phyloP scores from a whole-genome alignment of 192 early-diverging fungal genomes.

The Thamnidium elegans region DNA sequence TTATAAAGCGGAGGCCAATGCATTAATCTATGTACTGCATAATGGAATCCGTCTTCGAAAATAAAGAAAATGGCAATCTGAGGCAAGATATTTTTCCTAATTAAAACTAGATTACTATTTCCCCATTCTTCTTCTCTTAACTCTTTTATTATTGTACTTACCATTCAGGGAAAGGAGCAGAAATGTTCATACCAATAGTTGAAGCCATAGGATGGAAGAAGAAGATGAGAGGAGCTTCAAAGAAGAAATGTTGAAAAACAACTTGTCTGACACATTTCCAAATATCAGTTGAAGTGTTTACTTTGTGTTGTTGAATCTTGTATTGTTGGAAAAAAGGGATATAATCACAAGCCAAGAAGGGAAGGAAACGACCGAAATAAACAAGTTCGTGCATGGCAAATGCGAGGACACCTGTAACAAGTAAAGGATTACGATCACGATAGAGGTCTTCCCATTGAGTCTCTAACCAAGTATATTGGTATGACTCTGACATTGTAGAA shows the following conservation, averaged over 20 bases:
- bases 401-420: slow-evolving; percentile 69
- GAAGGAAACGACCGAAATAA: slow-evolving; percentile 90
- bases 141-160: slow-evolving; percentile 25
- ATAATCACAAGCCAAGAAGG: slow-evolving; percentile 79
- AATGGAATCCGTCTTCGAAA: slow-evolving; percentile 89
- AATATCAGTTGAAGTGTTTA: slow-evolving; percentile 60
- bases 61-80: slow-evolving; percentile 78
- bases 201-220: slow-evolving; percentile 81
- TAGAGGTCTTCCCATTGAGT: slow-evolving; percentile 62
- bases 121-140: neutral
- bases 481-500: slow-evolving; percentile 7
- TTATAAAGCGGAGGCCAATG: slow-evolving; percentile 89
- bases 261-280: slow-evolving; percentile 71
- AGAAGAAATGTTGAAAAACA: slow-evolving; percentile 71
- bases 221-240: slow-evolving; percentile 88
- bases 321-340: slow-evolving; percentile 85
- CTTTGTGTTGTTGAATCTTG: slow-evolving; percentile 84
- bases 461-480: slow-evolving; percentile 44
- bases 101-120: neutral
- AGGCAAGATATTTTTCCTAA: slow-evolving; percentile 37
- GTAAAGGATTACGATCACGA: slow-evolving; percentile 64
- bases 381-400: slow-evolving; percentile 89
- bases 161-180: slow-evolving; percentile 81
- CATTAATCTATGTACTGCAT: slow-evolving; percentile 84
- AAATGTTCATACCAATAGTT: slow-evolving; percentile 81